Evolutionary conservation across 208 protist species (phyloP), one percentile per base, ranked within the genome.

Genomic region (Naegleria gruberi): DNA sequence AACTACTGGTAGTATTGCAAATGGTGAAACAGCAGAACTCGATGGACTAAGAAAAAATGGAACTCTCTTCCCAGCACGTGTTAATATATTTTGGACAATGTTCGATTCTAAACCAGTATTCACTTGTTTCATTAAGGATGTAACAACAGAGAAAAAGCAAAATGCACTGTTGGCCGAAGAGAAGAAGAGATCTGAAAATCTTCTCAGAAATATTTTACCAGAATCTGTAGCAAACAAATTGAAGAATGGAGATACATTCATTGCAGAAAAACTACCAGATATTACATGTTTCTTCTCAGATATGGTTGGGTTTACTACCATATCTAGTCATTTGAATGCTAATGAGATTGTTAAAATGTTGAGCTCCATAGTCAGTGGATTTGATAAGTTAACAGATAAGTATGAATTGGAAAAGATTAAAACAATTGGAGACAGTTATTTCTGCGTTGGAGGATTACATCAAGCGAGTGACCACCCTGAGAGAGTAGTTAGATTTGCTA

Each of bases 141-240:
- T n/a, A 8, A 74, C 87, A 1, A 41, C 37, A 4, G 87, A 90
- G 41, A 37, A 57, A 6, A 46, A 84, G 74, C 73, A 90, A 65
- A n/a, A 74, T 42, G 7, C 19, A 40, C 30, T 42, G 19, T 10
- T 90, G 26, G 30, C 23, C 7, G 30, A 73, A 40, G 88, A 90
- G 42, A 90, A 88, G 45, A 55, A 84, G 3, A 89, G 26, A 17
- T 51, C 17, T 47, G 90, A 92, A 30, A 47, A 87, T 19, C 34
- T 92, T 23, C 30, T 92, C 26, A 46, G 41, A 41, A 91, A 92
- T 41, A 74, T 91, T 44, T 41, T 92, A 26, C 91, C 91, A 41
- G 37, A 40, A 41, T 30, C 34, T 26, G 30, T 92, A 43, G 91
- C 44, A 0, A 19, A 37, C 1, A 30, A 37, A 34, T 41, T 92